Evolutionary conservation across 1,284 basidiomycete species (phyloP).

Genomic region (Ceratobasidium sp.): DNA sequence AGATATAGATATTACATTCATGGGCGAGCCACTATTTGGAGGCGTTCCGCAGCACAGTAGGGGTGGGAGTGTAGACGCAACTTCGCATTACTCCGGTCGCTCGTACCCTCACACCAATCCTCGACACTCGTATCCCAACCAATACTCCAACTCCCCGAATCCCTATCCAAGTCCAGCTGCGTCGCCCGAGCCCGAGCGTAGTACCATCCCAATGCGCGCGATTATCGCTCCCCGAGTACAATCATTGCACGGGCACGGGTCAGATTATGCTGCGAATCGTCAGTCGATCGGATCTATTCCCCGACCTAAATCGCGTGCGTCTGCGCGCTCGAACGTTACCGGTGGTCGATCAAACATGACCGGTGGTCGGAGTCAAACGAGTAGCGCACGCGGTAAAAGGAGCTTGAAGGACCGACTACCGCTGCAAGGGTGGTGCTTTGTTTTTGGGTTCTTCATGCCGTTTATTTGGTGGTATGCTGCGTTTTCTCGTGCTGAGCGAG

Average conservation of each 20-base stretch:
- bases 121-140: conserved; percentile 11
- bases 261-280: background rate
- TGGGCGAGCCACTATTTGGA: conserved; percentile 39
- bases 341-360: conserved; percentile 20
- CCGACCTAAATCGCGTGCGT: conserved; percentile 26
- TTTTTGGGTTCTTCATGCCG: conserved; percentile 49
- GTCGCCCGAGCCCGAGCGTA: conserved; percentile 32
- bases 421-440: conserved; percentile 50
- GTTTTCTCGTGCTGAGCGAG: conserved; percentile 39
- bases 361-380: background rate
- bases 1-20: conserved; percentile 37
- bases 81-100: conserved; percentile 21
- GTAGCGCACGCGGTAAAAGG: conserved; percentile 5
- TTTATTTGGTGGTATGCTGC: conserved; percentile 49
- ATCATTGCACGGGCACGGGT: conserved; percentile 33
- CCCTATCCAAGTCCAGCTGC: conserved; percentile 7
- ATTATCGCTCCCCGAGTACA: conserved; percentile 46
- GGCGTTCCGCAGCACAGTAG: conserved; percentile 18
- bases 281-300: conserved; percentile 20
- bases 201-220: conserved; percentile 46
- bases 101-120: conserved; percentile 1
- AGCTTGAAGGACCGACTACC: conserved; percentile 38
- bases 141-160: conserved; percentile 14
- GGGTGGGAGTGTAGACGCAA: conserved; percentile 27
- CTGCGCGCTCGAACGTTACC: conserved; percentile 16